phyloP scores from a whole-genome alignment of 345 rosid genomes.

The Zanthoxylum bungeanum region DNA sequence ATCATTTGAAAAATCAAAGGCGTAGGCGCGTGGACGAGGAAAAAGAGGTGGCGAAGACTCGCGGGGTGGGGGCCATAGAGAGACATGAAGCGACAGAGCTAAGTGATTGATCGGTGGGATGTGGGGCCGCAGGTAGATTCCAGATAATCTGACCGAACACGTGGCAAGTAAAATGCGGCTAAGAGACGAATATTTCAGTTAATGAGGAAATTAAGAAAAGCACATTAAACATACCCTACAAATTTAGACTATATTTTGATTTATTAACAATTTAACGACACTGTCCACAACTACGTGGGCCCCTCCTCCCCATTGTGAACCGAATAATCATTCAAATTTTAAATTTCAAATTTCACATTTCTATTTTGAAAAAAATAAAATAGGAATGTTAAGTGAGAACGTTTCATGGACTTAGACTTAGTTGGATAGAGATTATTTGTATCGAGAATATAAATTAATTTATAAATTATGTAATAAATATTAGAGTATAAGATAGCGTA shows the following conservation, averaged over 20 bases:
- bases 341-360: not conserved
- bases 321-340: too few relatives aligned
- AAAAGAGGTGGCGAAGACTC: not conserved
- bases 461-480: too few relatives aligned
- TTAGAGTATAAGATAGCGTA: too few relatives aligned
- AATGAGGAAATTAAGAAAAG: constrained; percentile 47
- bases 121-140: constrained; percentile 16
- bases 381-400: too few relatives aligned
- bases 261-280: not conserved
- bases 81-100: constrained; percentile 5
- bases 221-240: not conserved
- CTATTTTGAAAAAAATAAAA: too few relatives aligned
- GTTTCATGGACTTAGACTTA: too few relatives aligned
- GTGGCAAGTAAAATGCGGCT: constrained; percentile 39
- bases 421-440: too few relatives aligned
- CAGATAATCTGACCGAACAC: constrained; percentile 23
- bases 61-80: not conserved
- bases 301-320: too few relatives aligned
- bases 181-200: constrained; percentile 45
- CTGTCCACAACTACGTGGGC: constrained; percentile 1
- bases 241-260: not conserved
- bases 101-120: constrained; percentile 29
- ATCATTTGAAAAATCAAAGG: not conserved
- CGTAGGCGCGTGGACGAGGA: constrained; percentile 2
- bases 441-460: too few relatives aligned